Evolutionary conservation across 1,284 basidiomycete species (phyloP), one percentile per base, ranked within the genome.

Genomic region (Heterobasidion annosum): DNA sequence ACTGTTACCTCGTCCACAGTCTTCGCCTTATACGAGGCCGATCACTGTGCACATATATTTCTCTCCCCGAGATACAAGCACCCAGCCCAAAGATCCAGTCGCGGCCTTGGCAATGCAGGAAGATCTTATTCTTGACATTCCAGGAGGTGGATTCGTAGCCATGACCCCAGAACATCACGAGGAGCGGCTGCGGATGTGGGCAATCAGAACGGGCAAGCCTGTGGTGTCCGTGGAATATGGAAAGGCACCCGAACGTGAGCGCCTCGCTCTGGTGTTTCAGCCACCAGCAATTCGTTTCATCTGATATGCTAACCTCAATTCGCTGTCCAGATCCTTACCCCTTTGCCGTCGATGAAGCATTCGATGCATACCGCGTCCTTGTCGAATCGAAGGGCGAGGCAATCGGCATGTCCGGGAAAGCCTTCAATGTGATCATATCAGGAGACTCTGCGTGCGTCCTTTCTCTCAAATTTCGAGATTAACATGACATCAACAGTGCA

Each of bases 91-190:
- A 8, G 53, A 60, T 18, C 54, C 59, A 9, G 5, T 48, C 25
- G 34, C n/a, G 8, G 54, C 52, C 58, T 76, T 98, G 37, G 73
- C 75, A 34, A 73, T 78, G 45, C 75, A 84, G 3, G 89, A 83
- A 13, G 91, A 96, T 60, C 74, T 98, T 18, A 85, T 97, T 48
- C 73, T 97, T 32, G 96, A 99, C 67, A 87, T 93, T 59, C 94
- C 95, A 18, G 96, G 96, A 7, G 96, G 96, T 8, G 96, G 96
- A 0, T 98, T 98, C 69, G 87, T 98, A 52, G 91, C 91, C 40
- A 98, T 98, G 94, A 83, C 79, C 12, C 95, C 95, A 1, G 86
- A 91, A 62, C 93, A 98, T 69, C 96, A 98, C 63, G 94, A 97
- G 70, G 96, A 98, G 65, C 79, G 96, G n/a, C 75, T 98, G 49